Evolutionary conservation across 768 basidiomycete genomes (phyloP).

Genomic region (Xerocomus spinulosus): DNA sequence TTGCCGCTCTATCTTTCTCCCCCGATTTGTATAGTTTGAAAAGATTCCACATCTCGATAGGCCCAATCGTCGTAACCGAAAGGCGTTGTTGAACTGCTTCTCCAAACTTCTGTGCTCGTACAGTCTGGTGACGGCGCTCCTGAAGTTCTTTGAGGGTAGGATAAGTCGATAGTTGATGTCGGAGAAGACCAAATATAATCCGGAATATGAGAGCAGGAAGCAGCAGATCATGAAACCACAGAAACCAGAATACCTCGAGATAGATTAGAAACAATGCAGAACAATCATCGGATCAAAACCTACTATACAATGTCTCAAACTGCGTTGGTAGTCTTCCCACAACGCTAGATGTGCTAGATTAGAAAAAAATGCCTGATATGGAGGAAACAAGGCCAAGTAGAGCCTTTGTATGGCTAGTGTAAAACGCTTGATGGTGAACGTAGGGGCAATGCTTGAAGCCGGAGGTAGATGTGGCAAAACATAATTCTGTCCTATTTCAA

Average conservation of each 20-base stretch:
- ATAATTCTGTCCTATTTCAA: slow-evolving; percentile 31
- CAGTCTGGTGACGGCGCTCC: slow-evolving; percentile 45
- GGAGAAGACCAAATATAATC: slow-evolving; percentile 45
- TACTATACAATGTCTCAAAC: slow-evolving; percentile 49
- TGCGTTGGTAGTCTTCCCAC: slow-evolving; percentile 50
- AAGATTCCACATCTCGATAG: slow-evolving; percentile 52
- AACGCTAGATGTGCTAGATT: slow-evolving; percentile 42
- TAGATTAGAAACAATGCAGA: slow-evolving; percentile 1
- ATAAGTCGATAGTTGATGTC: slow-evolving; percentile 47
- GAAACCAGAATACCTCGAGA: slow-evolving; percentile 53
- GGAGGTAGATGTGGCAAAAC: slow-evolving; percentile 47
- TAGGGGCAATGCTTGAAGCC: slow-evolving; percentile 33
- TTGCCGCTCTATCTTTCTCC: slow-evolving; percentile 29
- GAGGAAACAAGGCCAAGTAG: slow-evolving; percentile 49
- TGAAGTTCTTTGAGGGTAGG: slow-evolving; percentile 52
- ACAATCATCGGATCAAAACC: slow-evolving; percentile 21
- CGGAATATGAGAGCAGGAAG: slow-evolving; percentile 47
- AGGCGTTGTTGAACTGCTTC: slow-evolving; percentile 45
- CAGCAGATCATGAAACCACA: slow-evolving; percentile 59
- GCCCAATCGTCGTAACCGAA: slow-evolving; percentile 42
- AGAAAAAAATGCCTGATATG: slow-evolving; percentile 43
- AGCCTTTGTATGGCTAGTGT: slow-evolving; percentile 49
- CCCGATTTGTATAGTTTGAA: slow-evolving; percentile 41
- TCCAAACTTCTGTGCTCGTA: slow-evolving; percentile 49
- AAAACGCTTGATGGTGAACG: slow-evolving; percentile 53